Base-by-base conservation (phyloP, 2,329 filamentous ascomycete species). In the Exophiala dermatitidis region DNA sequence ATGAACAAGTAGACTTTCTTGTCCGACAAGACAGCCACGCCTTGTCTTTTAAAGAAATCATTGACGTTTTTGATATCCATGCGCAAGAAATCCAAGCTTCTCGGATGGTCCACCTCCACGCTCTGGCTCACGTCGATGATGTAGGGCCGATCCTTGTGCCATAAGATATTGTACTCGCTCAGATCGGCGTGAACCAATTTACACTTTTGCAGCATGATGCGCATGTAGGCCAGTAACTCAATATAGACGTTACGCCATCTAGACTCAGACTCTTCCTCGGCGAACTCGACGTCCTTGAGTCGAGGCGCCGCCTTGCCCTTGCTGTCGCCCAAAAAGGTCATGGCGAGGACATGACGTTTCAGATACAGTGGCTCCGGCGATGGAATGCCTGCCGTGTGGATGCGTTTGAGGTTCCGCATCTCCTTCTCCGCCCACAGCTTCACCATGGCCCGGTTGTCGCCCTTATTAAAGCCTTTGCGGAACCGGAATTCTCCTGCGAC, bases 391-490 rank as follows among this genome's bases (percentile, higher is more conserved):
- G 90, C 86, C 4, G 82, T 75, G 69, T 94, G 77, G 58, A 98
- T 85, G 52, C 93, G 80, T 62, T 89, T 84, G 65, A 98, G 72
- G 71, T 98, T 98, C 40, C 93, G 82, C 74, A 94, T 95, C 72
- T 98, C 93, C 73, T 98, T 98, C 73, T 98, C 91, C 0, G 94
- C 94, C 93, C 93, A 98, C 28, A 96, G 77, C 71, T 95, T 95
- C 62, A 98, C 91, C 91, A 97, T 97, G 62, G 91, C 90, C 46
- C 90, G 82, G 73, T 90, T 95, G 72, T 90, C 95, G 61, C 86
- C 86, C 76, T 96, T 97, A 72, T 91, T 93, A 68, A 91, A 93
- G 46, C 91, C 91, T 57, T 83, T 79, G 62, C 88, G 82, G 76
- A 98, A 98, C 28, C 93, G 80, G 72, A 90, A 90, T 72, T 98